Conservation (phyloP, 805 yeast species). For the Candida gorgasii region DNA sequence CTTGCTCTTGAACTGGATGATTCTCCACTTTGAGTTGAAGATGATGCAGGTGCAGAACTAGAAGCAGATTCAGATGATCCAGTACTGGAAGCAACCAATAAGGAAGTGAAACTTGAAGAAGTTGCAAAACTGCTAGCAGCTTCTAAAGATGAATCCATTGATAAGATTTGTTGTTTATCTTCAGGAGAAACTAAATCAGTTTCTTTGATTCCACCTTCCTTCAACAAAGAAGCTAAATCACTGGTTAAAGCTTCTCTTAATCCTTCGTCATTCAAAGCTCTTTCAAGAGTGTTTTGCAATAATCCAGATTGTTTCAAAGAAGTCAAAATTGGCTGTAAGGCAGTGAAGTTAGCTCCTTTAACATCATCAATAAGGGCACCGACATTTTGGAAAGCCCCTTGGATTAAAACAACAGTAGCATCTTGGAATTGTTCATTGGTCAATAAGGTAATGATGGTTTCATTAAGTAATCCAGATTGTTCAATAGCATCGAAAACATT, state of each 20-base stretch:
- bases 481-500: constrained; percentile 29
- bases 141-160: constrained; percentile 9
- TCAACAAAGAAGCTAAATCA: constrained; percentile 23
- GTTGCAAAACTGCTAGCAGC: constrained; percentile 4
- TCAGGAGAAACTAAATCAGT: constrained; percentile 17
- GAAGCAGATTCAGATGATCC: not conserved
- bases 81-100: constrained; percentile 8
- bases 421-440: constrained; percentile 26
- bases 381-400: constrained; percentile 24
- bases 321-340: constrained; percentile 21
- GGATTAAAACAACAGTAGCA: constrained; percentile 22
- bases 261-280: constrained; percentile 23
- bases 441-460: constrained; percentile 24
- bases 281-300: constrained; percentile 21
- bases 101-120: constrained; percentile 4
- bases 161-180: constrained; percentile 9
- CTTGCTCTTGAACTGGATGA: not conserved
- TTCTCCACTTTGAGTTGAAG: constrained; percentile 7
- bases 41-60: constrained; percentile 6
- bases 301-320: constrained; percentile 26
- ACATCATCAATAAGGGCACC: constrained; percentile 17
- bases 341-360: constrained; percentile 18
- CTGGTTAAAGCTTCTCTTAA: constrained; percentile 24
- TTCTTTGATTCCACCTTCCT: constrained; percentile 16
- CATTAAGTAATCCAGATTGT: constrained; percentile 27